phyloP scores from a whole-genome alignment of 139 green algal species.

The Tetratostichococcus sp. region DNA sequence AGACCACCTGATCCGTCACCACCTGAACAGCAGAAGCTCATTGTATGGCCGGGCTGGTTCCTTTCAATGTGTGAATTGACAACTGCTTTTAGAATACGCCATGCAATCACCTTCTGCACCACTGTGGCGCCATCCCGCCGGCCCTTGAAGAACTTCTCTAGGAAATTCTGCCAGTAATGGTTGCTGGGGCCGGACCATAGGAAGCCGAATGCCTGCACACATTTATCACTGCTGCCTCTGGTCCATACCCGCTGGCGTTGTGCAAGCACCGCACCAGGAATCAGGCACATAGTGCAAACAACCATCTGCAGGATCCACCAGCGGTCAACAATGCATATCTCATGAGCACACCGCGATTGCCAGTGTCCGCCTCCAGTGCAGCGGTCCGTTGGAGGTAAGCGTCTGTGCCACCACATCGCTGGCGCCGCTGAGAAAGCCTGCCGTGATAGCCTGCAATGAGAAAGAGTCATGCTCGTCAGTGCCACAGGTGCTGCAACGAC shows the following conservation, averaged over 20 bases:
- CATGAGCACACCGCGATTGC: constrained; percentile 22
- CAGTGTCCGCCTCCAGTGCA: constrained; percentile 33
- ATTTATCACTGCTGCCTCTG: background rate
- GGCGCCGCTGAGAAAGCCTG: constrained; percentile 34
- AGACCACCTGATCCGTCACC: constrained; percentile 64
- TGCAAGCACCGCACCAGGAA: too few relatives aligned
- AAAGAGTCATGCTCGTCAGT: too few relatives aligned
- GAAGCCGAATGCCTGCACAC: constrained; percentile 46
- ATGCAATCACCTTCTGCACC: constrained; percentile 37
- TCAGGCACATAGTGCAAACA: background rate
- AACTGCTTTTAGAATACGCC: background rate
- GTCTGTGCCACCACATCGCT: constrained; percentile 48
- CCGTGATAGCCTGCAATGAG: constrained; percentile 32
- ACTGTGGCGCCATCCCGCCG: constrained; percentile 45
- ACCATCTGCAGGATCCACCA: too few relatives aligned
- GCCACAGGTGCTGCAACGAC: too few relatives aligned
- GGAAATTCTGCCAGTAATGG: constrained; percentile 61
- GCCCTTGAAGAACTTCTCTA: constrained; percentile 36
- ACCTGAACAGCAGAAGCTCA: constrained; percentile 52
- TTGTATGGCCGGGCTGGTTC: too few relatives aligned
- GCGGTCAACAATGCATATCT: too few relatives aligned
- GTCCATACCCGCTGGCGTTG: too few relatives aligned
- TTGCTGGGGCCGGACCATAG: constrained; percentile 41
- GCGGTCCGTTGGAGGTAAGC: constrained; percentile 14
- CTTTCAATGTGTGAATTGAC: too few relatives aligned